phyloP scores from a whole-genome alignment of 805 yeast genomes.

The Kuraishia molischiana region DNA sequence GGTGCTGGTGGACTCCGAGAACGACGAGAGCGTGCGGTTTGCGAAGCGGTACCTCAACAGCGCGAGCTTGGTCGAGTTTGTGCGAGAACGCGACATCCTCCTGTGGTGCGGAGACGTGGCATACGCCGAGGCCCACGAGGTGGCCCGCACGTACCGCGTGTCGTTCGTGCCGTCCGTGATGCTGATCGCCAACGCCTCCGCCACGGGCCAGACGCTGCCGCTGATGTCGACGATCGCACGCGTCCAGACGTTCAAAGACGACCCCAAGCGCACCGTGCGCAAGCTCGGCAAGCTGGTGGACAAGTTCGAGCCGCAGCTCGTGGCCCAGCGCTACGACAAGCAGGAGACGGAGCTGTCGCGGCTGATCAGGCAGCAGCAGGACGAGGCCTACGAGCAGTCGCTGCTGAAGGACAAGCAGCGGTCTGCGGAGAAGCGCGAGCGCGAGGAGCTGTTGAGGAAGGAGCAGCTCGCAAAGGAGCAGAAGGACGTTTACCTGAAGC shows the following conservation, averaged over 20 bases:
- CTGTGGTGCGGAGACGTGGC: slow-evolving; percentile 57
- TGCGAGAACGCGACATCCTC: slow-evolving; percentile 32
- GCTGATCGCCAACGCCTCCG: slow-evolving; percentile 45
- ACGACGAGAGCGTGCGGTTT: slow-evolving; percentile 29
- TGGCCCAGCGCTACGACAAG: slow-evolving; percentile 48
- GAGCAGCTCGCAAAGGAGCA: slow-evolving; percentile 7
- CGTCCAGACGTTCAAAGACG: slow-evolving; percentile 21
- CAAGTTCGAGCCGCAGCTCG: slow-evolving; percentile 53
- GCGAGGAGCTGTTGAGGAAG: slow-evolving; percentile 14
- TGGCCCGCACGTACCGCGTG: slow-evolving; percentile 46
- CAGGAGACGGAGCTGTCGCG: slow-evolving; percentile 51
- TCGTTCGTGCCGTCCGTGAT: slow-evolving; percentile 46
- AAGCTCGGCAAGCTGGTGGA: slow-evolving; percentile 32
- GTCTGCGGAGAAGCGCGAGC: slow-evolving; percentile 30
- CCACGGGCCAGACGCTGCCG: slow-evolving; percentile 36
- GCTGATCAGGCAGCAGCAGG: slow-evolving; percentile 53
- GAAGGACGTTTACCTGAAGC: slow-evolving; percentile 13
- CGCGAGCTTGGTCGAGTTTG: slow-evolving; percentile 27
- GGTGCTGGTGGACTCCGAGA: slow-evolving; percentile 37
- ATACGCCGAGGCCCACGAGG: slow-evolving; percentile 57
- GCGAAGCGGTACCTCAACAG: slow-evolving; percentile 36
- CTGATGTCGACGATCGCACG: slow-evolving; percentile 39
- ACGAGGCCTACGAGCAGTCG: slow-evolving; percentile 54
- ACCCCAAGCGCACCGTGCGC: slow-evolving; percentile 19
- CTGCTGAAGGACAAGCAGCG: slow-evolving; percentile 46